phyloP scores from a whole-genome alignment of 1,284 basidiomycete genomes.

The Sphagnurus paluster region DNA sequence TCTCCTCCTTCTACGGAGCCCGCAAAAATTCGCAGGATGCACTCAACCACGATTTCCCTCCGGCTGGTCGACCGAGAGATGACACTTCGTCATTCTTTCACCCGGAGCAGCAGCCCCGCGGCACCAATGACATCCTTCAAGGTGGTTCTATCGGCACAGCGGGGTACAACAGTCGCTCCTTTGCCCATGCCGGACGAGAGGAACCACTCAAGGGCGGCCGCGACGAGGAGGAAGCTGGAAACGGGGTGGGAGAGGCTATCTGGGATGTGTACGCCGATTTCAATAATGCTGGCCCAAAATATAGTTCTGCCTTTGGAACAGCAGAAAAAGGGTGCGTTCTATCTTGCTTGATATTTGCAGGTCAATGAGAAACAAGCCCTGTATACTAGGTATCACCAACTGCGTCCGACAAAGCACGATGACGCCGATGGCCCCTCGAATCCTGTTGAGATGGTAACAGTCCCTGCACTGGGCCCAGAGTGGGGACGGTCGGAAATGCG shows the following conservation, averaged over 20 bases:
- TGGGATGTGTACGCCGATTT: slow-evolving; percentile 92
- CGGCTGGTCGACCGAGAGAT: slow-evolving; percentile 42
- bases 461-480: slow-evolving; percentile 84
- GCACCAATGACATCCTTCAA: slow-evolving; percentile 46
- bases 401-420: slow-evolving; percentile 44
- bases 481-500: slow-evolving; percentile 80
- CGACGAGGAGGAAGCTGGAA: slow-evolving; percentile 54
- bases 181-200: slow-evolving; percentile 61
- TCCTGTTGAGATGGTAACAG: slow-evolving; percentile 81
- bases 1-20: slow-evolving; percentile 74
- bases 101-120: slow-evolving; percentile 38
- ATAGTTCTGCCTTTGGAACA: slow-evolving; percentile 59
- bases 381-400: slow-evolving; percentile 49
- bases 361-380: not conserved
- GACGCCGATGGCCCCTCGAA: slow-evolving; percentile 33
- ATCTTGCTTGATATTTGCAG: slow-evolving; percentile 1
- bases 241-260: slow-evolving; percentile 42
- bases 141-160: slow-evolving; percentile 38
- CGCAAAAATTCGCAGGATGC: slow-evolving; percentile 59
- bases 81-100: slow-evolving; percentile 71
- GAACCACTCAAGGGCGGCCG: slow-evolving; percentile 74
- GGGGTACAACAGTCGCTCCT: slow-evolving; percentile 71
- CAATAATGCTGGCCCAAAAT: slow-evolving; percentile 83
- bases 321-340: slow-evolving; percentile 29
- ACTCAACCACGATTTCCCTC: slow-evolving; percentile 53